phyloP scores from a whole-genome alignment of 139 green algal species.

The Ettlia oleoabundans region DNA sequence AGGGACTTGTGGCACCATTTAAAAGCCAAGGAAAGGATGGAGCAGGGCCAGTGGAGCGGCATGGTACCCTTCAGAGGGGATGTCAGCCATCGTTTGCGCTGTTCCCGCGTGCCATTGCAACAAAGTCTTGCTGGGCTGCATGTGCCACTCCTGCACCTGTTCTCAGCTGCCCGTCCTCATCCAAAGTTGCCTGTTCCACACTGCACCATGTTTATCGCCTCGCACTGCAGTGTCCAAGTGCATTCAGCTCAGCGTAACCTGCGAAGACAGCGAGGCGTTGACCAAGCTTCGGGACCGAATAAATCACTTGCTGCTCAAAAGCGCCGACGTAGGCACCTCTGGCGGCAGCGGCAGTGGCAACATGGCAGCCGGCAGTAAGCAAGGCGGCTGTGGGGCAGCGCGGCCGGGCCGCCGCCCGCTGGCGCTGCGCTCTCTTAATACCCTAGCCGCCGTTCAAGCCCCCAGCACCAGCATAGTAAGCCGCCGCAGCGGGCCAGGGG shows the following conservation, averaged over 20 bases:
- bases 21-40: no score
- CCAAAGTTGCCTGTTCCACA: background rate
- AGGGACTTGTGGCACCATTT: no score
- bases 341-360: background rate
- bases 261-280: background rate
- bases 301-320: conserved; percentile 3
- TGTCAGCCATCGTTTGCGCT: conserved; percentile 8
- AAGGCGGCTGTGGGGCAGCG: background rate
- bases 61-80: background rate
- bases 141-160: no score
- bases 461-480: background rate
- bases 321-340: background rate
- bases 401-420: conserved; percentile 12
- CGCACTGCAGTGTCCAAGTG: conserved; percentile 23
- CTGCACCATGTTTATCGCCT: background rate
- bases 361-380: background rate
- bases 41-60: background rate
- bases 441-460: background rate
- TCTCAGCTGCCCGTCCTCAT: no score
- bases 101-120: no score
- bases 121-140: no score
- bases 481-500: conserved; percentile 1
- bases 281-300: conserved; percentile 8
- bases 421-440: conserved; percentile 32
- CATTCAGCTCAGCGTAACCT: conserved; percentile 33